Evolutionary conservation across 345 rosid genomes (phyloP).

Genomic region (Erysimum cheiranthoides): DNA sequence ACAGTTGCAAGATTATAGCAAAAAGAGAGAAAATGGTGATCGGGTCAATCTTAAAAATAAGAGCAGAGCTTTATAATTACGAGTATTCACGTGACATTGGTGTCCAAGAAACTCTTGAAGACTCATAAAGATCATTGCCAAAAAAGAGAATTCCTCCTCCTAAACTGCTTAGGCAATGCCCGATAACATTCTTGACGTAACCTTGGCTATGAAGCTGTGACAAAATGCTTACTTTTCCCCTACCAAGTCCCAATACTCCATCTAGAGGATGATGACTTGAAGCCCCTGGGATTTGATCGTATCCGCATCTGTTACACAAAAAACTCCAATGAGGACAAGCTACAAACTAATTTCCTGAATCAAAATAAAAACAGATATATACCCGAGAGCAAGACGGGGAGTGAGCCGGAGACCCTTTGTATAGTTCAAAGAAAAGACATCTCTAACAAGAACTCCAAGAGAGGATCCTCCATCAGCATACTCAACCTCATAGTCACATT

Average conservation of each 20-base stretch:
- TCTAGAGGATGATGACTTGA: slow-evolving; percentile 82
- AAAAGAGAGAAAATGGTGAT: neutral
- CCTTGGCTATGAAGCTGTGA: slow-evolving; percentile 82
- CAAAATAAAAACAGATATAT: neutral
- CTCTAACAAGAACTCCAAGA: slow-evolving; percentile 85
- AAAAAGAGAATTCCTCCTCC: slow-evolving; percentile 95
- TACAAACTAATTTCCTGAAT: slow-evolving; percentile 5
- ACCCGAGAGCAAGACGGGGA: slow-evolving; percentile 87
- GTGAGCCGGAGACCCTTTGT: slow-evolving; percentile 58
- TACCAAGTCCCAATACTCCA: slow-evolving; percentile 96
- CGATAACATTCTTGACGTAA: slow-evolving; percentile 69
- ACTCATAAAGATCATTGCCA: slow-evolving; percentile 75
- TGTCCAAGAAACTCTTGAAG: slow-evolving; percentile 73
- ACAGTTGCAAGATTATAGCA: slow-evolving; percentile 13
- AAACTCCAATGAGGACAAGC: slow-evolving; percentile 26
- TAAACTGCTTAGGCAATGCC: slow-evolving; percentile 81
- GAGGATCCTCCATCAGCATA: slow-evolving; percentile 97
- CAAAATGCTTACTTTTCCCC: slow-evolving; percentile 75
- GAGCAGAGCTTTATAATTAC: slow-evolving; percentile 42
- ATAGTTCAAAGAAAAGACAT: slow-evolving; percentile 67
- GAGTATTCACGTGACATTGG: slow-evolving; percentile 68
- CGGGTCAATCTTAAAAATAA: neutral
- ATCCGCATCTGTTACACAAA: slow-evolving; percentile 73
- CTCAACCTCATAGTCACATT: slow-evolving; percentile 90
- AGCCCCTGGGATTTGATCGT: slow-evolving; percentile 73